A percentile compares a stretch with the other conserved stretches of the same genome.
Conservation (phyloP, 257 asterid genomes). For the Agastache rugosa region DNA sequence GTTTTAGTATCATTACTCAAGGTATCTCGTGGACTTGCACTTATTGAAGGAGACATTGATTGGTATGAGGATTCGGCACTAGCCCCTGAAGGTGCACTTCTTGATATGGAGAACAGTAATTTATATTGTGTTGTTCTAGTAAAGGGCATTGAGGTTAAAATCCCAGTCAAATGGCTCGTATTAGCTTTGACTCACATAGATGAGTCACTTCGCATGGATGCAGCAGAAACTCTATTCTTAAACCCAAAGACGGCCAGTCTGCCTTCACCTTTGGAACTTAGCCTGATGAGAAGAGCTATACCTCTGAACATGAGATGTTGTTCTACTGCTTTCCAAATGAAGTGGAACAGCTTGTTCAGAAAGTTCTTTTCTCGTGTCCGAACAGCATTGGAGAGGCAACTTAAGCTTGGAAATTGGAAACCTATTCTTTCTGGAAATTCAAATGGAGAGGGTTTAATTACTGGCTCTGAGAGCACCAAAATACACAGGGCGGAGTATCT, state of each 20-base stretch:
- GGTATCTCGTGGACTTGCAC: conserved; percentile 84
- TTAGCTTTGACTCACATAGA: conserved; percentile 85
- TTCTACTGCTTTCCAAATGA: conserved; percentile 95
- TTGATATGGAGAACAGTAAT: conserved; percentile 48
- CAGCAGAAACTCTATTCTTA: conserved; percentile 91
- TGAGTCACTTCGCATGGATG: conserved; percentile 93
- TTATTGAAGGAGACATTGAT: conserved; percentile 93
- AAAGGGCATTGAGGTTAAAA: conserved; percentile 67
- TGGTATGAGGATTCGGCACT: conserved; percentile 57
- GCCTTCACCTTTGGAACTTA: conserved; percentile 89
- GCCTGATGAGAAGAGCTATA: conserved; percentile 81
- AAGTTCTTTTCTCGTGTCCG: conserved; percentile 91
- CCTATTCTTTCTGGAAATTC: conserved; percentile 53
- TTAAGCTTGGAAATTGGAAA: conserved; percentile 75
- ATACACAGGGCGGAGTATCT: conserved; percentile 70
- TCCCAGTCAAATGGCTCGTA: conserved; percentile 80
- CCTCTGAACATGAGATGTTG: conserved; percentile 97
- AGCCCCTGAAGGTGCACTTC: conserved; percentile 45
- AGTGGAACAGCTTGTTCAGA: conserved; percentile 95
- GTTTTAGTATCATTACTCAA: conserved; percentile 85
- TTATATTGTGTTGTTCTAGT: conserved; percentile 56
- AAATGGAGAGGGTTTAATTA: conserved; percentile 41
- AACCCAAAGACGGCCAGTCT: conserved; percentile 87
- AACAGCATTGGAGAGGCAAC: conserved; percentile 84
- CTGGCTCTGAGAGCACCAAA: conserved; percentile 43